These are phyloP conservation scores for Cystobasidium sp. DNA, from an alignment of 1,284 basidiomycete species.

Conservation along the genomic window DNA sequence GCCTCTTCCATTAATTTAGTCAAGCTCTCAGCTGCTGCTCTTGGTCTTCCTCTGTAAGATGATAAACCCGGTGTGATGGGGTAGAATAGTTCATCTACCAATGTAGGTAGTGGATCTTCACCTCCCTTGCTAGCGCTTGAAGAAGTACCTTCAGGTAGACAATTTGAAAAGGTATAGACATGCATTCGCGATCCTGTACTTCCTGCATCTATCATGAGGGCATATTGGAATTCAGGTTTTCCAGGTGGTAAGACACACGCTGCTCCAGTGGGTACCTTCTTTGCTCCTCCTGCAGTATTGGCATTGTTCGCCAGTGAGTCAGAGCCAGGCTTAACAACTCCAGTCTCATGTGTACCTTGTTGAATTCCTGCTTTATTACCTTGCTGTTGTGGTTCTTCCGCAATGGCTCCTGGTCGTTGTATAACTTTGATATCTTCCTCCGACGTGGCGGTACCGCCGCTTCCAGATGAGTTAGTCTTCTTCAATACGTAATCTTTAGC, in stretches of 20 bases:
- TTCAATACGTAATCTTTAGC: conserved; percentile 22
- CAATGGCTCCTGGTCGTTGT: conserved; percentile 20
- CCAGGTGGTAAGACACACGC: conserved; percentile 34
- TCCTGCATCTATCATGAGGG: conserved; percentile 96
- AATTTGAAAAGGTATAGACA: conserved; percentile 97
- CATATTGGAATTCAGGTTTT: conserved; percentile 67
- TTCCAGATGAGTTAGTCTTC: not conserved
- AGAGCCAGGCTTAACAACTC: not conserved
- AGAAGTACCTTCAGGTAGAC: conserved; percentile 56
- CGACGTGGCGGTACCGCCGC: conserved; percentile 20
- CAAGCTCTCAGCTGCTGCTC: conserved; percentile 76
- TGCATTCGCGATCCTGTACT: conserved; percentile 97
- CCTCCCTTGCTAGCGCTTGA: not conserved
- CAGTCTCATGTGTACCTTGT: conserved; percentile 19
- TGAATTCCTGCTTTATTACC: not conserved
- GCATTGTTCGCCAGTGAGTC: too few species aligned
- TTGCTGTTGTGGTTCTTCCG: conserved; percentile 19
- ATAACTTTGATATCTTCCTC: conserved; percentile 19
- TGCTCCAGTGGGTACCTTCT: not conserved
- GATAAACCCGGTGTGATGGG: conserved; percentile 83
- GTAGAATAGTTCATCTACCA: conserved; percentile 93
- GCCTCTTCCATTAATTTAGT: conserved; percentile 83
- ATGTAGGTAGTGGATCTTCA: conserved; percentile 67
- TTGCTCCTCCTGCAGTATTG: conserved; percentile 6
- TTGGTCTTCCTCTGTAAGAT: conserved; percentile 63